These are phyloP conservation scores for Quercus aquifolioides DNA, from an alignment of 306 rosid species.

Conservation along the genomic window DNA sequence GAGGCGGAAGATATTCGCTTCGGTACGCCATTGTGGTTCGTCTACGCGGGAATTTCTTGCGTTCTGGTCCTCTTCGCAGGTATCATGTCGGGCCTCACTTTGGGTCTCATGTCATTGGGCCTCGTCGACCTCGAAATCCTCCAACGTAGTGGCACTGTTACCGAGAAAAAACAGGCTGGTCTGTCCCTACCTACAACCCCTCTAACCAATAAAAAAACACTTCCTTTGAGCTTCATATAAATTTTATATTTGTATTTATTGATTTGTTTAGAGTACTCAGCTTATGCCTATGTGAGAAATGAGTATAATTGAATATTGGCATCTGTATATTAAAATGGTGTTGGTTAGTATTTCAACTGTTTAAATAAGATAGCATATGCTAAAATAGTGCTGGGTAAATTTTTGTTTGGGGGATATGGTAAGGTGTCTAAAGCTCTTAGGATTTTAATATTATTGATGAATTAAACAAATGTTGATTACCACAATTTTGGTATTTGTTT, in stretches of 20 bases:
- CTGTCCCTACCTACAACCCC: background rate
- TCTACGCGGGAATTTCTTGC: conserved; percentile 60
- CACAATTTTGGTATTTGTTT: too few relatives aligned
- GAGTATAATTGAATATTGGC: too few relatives aligned
- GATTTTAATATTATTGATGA: too few relatives aligned
- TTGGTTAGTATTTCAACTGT: too few relatives aligned
- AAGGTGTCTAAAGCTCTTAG: too few relatives aligned
- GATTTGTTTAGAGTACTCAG: background rate
- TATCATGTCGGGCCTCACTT: conserved; percentile 91
- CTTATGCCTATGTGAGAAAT: too few relatives aligned
- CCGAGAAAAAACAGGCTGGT: conserved; percentile 86
- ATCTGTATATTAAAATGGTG: too few relatives aligned
- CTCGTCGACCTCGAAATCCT: conserved; percentile 86
- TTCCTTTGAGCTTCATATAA: background rate
- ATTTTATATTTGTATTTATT: background rate
- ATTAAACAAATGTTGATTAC: too few relatives aligned
- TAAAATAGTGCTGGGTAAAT: too few relatives aligned
- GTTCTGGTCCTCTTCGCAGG: conserved; percentile 80
- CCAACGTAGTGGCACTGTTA: conserved; percentile 57
- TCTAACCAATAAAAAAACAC: too few relatives aligned
- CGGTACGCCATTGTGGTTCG: conserved; percentile 62
- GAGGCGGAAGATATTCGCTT: conserved; percentile 57
- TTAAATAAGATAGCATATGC: too few relatives aligned
- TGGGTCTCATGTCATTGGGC: conserved; percentile 75
- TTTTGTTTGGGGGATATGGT: too few relatives aligned